Evolutionary conservation across 2,329 filamentous ascomycete genomes (phyloP), one percentile per base, ranked within the genome.

Genomic region (Colletotrichum aenigma): DNA sequence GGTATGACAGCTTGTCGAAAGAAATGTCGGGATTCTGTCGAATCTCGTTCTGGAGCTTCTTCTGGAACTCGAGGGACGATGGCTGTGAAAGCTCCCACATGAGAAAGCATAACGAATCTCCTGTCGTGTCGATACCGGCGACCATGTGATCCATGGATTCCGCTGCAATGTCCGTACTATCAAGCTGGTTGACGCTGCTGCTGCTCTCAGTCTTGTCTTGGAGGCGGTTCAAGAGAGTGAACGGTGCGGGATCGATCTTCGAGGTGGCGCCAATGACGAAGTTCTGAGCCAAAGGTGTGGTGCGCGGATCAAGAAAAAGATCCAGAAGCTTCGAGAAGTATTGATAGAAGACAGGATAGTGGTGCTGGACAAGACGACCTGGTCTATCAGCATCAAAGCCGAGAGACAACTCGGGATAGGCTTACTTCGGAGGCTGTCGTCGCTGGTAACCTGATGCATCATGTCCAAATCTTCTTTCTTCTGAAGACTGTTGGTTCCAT

Each of bases 131-230:
- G 74, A 94, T 94, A 0, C 93, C 93, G 0, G 93, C 93, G 0
- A 90, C 91, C 90, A 94, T 91, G 80, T 94, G 93, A 78, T 94
- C 93, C 75, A 93, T 89, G 79, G 91, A 93, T 82, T 94, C 93
- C n/a, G 93, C 92, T 0, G 92, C 92, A 74, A 91, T 88, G 78
- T 92, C 88, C 4, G 90, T 83, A 4, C 85, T 89, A 78, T 92
- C 89, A 3, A 90, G 83, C 4, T 85, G 82, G 30, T 89, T 86
- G 34, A 93, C 86, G 8, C 85, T 82, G 79, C 84, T 77, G 79
- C 72, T 67, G 6, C 76, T 80, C 9, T 77, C 74, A 3, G 83
- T 81, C 84, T 91, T 86, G 79, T 91, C 84, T 80, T 90, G 83
- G 77, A 94, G 88, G 36, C 91, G 89, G 79, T 87, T 88, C 64